Conservation (phyloP, 164 flowering plant species). For the Piper longum region DNA sequence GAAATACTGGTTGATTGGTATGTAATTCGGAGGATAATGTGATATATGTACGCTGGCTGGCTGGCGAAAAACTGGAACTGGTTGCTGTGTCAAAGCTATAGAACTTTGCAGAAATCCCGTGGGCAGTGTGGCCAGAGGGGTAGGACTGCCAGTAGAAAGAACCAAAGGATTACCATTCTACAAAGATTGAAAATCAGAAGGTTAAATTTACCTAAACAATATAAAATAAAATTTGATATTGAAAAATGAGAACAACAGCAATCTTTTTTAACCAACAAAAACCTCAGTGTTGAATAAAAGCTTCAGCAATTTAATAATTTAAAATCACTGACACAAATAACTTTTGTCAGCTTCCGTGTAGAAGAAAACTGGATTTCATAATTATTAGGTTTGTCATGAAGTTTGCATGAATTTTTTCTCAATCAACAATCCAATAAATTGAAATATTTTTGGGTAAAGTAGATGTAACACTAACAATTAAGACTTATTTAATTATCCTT, state of each 20-base stretch:
- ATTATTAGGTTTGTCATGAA: too few species aligned
- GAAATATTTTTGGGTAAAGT: too few species aligned
- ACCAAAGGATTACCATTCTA: slow-evolving; percentile 61
- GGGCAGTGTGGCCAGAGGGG: slow-evolving; percentile 55
- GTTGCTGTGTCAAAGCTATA: slow-evolving; percentile 56
- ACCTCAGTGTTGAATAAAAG: too few species aligned
- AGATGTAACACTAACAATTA: too few species aligned
- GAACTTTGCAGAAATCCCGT: slow-evolving; percentile 72
- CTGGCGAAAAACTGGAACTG: slow-evolving; percentile 65
- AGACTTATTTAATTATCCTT: too few species aligned
- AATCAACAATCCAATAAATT: too few species aligned
- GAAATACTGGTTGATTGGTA: slow-evolving; percentile 60
- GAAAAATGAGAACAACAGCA: neutral
- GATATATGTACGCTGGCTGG: slow-evolving; percentile 62
- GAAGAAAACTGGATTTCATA: too few species aligned
- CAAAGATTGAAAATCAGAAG: slow-evolving; percentile 2
- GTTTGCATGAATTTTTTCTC: too few species aligned
- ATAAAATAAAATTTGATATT: neutral
- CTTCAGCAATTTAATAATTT: too few species aligned
- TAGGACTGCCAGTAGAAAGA: slow-evolving; percentile 43
- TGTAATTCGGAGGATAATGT: slow-evolving; percentile 62
- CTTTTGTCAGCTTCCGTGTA: too few species aligned
- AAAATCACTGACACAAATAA: too few species aligned
- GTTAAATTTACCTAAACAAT: neutral
- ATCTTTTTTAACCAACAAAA: neutral